These are phyloP conservation scores for Physcia stellaris DNA, from an alignment of 495 filamentous ascomycete species.

Conservation along the genomic window DNA sequence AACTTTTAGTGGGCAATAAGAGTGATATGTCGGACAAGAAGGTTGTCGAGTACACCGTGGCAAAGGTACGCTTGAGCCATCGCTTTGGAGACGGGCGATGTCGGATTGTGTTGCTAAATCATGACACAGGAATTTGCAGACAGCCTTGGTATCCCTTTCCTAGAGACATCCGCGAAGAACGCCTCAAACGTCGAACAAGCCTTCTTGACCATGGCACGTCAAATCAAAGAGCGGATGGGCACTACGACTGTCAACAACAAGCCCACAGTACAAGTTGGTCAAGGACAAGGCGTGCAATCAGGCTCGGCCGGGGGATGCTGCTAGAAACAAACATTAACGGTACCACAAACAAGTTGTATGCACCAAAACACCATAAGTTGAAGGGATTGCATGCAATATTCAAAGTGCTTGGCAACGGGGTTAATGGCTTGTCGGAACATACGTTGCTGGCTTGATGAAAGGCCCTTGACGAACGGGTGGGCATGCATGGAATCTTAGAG, in stretches of 20 bases:
- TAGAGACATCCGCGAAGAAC: constrained; percentile 99
- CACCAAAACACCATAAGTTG: no score
- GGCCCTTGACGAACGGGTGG: no score
- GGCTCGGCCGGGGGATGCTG: constrained; percentile 87
- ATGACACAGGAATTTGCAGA: constrained; percentile 86
- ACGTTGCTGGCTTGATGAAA: no score
- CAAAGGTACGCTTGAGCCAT: constrained; percentile 55
- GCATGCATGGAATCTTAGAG: no score
- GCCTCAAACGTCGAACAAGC: constrained; percentile 98
- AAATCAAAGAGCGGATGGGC: constrained; percentile 99
- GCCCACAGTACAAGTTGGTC: constrained; percentile 86
- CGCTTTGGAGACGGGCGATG: constrained; percentile 12
- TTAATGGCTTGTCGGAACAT: no score
- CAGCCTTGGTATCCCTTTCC: constrained; percentile 96
- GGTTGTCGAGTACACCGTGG: constrained; percentile 97
- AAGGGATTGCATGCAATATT: no score
- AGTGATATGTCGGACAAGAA: constrained; percentile 99
- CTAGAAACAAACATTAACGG: no score
- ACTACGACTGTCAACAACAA: constrained; percentile 97
- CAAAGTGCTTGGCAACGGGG: no score
- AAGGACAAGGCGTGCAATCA: constrained; percentile 87
- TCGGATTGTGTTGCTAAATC: background rate
- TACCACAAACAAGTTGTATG: no score
- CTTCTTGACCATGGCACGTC: constrained; percentile 98
- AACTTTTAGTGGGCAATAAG: constrained; percentile 98